Base-by-base conservation (phyloP, 2,329 filamentous ascomycete species). In the Verticillium tricorpus region DNA sequence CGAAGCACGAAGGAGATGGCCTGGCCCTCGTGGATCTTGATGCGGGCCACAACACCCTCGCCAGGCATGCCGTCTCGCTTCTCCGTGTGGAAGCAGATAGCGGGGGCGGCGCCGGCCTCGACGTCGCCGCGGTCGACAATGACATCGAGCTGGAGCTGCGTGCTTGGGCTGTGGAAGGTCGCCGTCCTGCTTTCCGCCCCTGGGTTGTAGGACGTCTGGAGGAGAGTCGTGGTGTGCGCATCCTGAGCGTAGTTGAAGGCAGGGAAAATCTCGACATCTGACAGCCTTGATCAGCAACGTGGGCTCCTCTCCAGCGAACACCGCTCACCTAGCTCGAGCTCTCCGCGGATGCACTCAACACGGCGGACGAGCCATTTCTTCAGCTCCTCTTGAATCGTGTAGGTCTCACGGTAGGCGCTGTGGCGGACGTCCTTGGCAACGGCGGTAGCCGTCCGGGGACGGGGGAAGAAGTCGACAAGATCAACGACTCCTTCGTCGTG, bases 401-500 rank as follows among this genome's bases (percentile, higher is more conserved):
- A 78, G 3, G 80, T 78, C 69, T 87, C 84, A 8, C 83, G 80
- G 59, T 79, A 87, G 7, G 82, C 78, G 68, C 74, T 83, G 71
- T 81, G 80, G 66, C 76, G 81, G 63, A 74, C 74, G 17, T 19
- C 52, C 66, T 79, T 79, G 59, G 77, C 75, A 19, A 85, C 73
- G 32, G 87, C 81, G 50, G 77, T 77, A 35, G 82, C 81, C 58
- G 81, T 85, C 69, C 85, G 87, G 12, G 89, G 88, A 1, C 90
- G 82, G 0, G 89, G 89, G 66, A 93, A 92, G 75, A 92, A 93
- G 71, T 93, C 90, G 17, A 90, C 79, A 34, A 93, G 72, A 61
- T 90, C 89, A 12, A 90, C 84, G 0, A 92, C 90, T 1, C 90
- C 90, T 61, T 89, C 85, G 67, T 93, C 90, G 65, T 89, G 85